A percentile compares a stretch with the other conserved stretches of the same genome.
phyloP scores from a whole-genome alignment of 345 rosid species.

The Euclidium syriacum region DNA sequence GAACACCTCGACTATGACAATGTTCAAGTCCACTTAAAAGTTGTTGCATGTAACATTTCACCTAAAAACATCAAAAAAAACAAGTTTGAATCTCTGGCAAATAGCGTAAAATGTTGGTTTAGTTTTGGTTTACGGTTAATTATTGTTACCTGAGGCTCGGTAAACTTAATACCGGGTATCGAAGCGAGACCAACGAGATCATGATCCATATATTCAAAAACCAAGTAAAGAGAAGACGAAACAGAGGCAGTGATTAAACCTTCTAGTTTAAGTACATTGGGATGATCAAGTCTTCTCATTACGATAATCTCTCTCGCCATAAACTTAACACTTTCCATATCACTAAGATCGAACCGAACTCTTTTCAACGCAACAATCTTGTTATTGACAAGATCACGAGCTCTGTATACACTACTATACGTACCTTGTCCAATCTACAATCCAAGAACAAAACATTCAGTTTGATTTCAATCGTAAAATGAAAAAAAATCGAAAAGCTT shows the following conservation, averaged over 20 bases:
- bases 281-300: constrained; percentile 87
- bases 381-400: constrained; percentile 59
- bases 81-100: not conserved
- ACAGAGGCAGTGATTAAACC: constrained; percentile 79
- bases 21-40: constrained; percentile 92
- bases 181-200: constrained; percentile 92
- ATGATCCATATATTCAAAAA: constrained; percentile 98
- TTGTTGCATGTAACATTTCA: constrained; percentile 95
- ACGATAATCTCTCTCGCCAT: constrained; percentile 89
- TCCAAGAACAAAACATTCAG: not conserved
- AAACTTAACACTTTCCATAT: constrained; percentile 80
- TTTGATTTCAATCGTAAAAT: constrained; percentile 33
- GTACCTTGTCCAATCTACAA: constrained; percentile 99
- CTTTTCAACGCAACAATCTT: constrained; percentile 82
- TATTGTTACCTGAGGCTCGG: constrained; percentile 98
- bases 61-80: constrained; percentile 35
- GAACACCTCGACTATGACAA: constrained; percentile 75
- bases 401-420: constrained; percentile 84
- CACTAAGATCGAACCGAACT: constrained; percentile 78
- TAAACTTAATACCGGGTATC: constrained; percentile 71
- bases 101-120: too few relatives aligned
- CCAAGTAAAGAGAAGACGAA: constrained; percentile 75
- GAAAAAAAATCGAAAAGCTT: constrained; percentile 4
- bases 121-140: too few relatives aligned
- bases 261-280: constrained; percentile 83